Conservation (phyloP, 1,284 basidiomycete genomes). For the Ceratorhiza oryzae-sativae region DNA sequence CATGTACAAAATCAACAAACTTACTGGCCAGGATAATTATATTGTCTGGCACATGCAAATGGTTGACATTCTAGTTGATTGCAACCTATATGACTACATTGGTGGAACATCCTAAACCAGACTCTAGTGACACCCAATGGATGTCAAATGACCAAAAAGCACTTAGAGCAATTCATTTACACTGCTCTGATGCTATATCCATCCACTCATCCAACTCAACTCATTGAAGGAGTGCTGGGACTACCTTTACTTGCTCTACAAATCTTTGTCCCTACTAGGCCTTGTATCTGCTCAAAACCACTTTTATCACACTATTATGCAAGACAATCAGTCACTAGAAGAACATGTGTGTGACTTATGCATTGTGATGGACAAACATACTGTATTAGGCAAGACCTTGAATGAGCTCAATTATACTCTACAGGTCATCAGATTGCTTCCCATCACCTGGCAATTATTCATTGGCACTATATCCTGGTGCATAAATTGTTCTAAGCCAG, state of each 20-base stretch:
- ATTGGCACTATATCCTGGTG: too few relatives aligned
- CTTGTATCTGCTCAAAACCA: background rate
- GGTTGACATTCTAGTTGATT: constrained; percentile 12
- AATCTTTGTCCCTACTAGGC: constrained; percentile 1
- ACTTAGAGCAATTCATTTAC: constrained; percentile 1
- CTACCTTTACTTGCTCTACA: constrained; percentile 4
- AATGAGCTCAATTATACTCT: constrained; percentile 5
- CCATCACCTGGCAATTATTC: background rate
- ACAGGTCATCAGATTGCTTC: constrained; percentile 2
- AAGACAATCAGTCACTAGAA: constrained; percentile 5
- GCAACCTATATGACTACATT: background rate
- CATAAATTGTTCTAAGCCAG: too few relatives aligned
- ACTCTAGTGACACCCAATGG: background rate
- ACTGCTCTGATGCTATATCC: constrained; percentile 5
- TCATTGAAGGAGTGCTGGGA: constrained; percentile 4
- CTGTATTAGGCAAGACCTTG: background rate
- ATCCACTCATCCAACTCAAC: background rate
- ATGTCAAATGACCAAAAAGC: constrained; percentile 3
- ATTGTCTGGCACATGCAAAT: constrained; percentile 11
- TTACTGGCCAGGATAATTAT: constrained; percentile 20
- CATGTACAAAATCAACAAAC: constrained; percentile 16
- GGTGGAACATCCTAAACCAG: background rate
- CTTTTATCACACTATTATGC: constrained; percentile 5
- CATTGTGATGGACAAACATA: constrained; percentile 11
- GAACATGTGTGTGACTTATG: constrained; percentile 12